Evolutionary conservation across 257 asterid species (phyloP), one percentile per base, ranked within the genome.

Genomic region (Solanum piurae): DNA sequence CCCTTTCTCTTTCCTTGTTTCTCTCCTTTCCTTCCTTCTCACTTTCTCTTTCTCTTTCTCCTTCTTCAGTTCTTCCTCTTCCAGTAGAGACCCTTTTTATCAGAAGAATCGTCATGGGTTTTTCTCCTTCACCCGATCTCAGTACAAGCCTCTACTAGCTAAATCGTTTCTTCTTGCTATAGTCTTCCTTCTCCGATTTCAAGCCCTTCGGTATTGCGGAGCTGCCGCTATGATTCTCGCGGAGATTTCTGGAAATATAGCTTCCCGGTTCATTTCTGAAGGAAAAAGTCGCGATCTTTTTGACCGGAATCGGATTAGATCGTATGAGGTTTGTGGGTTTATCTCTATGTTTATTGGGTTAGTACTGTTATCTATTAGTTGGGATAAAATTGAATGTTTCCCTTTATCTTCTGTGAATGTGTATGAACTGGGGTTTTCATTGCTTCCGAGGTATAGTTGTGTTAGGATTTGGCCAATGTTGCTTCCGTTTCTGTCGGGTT

Each of bases 311-410:
- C 87, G 87, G 13, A 84, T 88, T 84, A 93, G 94, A 86, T 91
- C 93, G 9, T 91, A 93, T 9, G 91, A 90, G 91, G 76, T 93
- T 88, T 93, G 94, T 89, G 98, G 99, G 86, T 94, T 94, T 90
- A 76, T 94, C 82, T 91, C 94, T 9, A 91, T 94, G 83, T 86
- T 94, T 89, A 64, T 88, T 55, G 99, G 97, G 55, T 77, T 97
- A 88, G 29, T 93, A 66, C 89, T 95, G 89, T 89, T 97, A 76
- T 97, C 98, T 88, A 38, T 97, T 84, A 94, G 98, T 89, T 95
- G 99, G 99, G 99, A 97, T 90, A 93, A 97, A 88, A 88, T 95
- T 31, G 98, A 95, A 71, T 97, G 99, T 83, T 97, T 95, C 69
- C 99, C 99, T 79, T 87, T 93, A 6, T 94, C 98, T 40, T 91